phyloP scores from a whole-genome alignment of 2,329 filamentous ascomycete genomes.

The Diaporthe sp. region DNA sequence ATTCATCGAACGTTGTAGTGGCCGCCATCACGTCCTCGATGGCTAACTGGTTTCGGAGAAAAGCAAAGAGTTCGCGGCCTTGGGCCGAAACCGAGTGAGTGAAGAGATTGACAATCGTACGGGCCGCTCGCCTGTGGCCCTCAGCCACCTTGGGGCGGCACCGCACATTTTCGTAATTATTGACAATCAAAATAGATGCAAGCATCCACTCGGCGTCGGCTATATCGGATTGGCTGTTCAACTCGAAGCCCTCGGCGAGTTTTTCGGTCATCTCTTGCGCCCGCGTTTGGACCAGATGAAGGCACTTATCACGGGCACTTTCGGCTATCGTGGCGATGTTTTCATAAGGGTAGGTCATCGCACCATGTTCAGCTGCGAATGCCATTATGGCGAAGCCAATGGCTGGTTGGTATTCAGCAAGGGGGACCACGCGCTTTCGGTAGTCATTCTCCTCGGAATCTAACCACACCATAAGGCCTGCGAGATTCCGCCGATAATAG shows the following conservation, averaged over 20 bases:
- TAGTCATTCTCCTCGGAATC: slow-evolving; percentile 6
- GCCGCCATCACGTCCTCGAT: slow-evolving; percentile 6
- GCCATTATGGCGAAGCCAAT: slow-evolving; percentile 8
- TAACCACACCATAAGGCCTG: slow-evolving; percentile 13
- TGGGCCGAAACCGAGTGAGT: background rate
- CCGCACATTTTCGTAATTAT: slow-evolving; percentile 2
- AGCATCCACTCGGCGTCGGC: slow-evolving; percentile 24
- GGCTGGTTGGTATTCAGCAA: background rate
- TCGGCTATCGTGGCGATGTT: background rate
- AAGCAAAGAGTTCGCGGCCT: background rate
- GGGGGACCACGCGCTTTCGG: background rate
- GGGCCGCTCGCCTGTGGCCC: slow-evolving; percentile 8
- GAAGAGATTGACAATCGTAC: slow-evolving; percentile 9
- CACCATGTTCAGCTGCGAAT: background rate
- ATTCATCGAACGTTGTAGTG: background rate
- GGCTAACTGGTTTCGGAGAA: background rate
- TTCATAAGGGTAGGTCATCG: background rate
- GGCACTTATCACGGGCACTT: slow-evolving; percentile 5
- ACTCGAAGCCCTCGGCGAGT: background rate
- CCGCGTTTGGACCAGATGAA: background rate
- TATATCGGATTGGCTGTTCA: background rate
- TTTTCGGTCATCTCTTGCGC: slow-evolving; percentile 17
- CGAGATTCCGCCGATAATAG: slow-evolving; percentile 6
- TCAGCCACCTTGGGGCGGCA: background rate
- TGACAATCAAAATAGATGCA: slow-evolving; percentile 1